Percentiles rank a stretch among this genome's conserved stretches.
Conservation (phyloP, 768 basidiomycete genomes). For the Hirschioporus abietinus region DNA sequence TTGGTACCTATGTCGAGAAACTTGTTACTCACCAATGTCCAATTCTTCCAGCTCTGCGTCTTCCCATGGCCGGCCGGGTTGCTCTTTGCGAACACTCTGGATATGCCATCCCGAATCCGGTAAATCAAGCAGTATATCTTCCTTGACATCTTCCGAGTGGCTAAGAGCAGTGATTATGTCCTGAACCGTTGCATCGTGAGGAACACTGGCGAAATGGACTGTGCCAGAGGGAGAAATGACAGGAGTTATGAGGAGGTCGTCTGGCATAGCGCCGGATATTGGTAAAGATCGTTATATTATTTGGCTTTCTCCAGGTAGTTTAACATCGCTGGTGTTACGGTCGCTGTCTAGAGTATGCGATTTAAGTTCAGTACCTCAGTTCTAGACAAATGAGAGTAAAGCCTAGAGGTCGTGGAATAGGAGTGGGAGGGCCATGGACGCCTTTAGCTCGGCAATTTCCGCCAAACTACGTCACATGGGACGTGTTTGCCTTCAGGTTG, state of each 20-base stretch:
- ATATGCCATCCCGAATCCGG: conserved; percentile 62
- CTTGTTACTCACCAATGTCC: conserved; percentile 47
- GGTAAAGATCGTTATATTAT: not conserved
- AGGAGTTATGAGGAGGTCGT: conserved; percentile 43
- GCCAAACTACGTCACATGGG: not conserved
- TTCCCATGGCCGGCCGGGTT: conserved; percentile 60
- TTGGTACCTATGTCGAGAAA: conserved; percentile 3
- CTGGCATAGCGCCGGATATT: not conserved
- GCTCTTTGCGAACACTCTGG: conserved; percentile 56
- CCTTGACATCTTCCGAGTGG: conserved; percentile 40
- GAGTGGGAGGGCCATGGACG: not conserved
- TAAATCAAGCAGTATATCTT: conserved; percentile 52
- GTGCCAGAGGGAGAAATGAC: conserved; percentile 52
- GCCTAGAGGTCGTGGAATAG: not conserved
- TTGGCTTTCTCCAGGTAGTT: not conserved
- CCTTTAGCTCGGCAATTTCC: not conserved
- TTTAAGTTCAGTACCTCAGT: not conserved
- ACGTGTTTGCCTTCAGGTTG: no score
- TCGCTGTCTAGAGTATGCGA: not conserved
- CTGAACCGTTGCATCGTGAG: conserved; percentile 45
- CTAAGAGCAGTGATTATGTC: conserved; percentile 55
- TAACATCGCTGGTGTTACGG: not conserved
- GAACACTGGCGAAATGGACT: conserved; percentile 58
- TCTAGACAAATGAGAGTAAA: not conserved
- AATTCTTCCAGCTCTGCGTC: conserved; percentile 63